Percentiles rank a stretch among this genome's conserved stretches.
Evolutionary conservation across 441 rosid species (phyloP).

Genomic region (Bocquillonia castaneifolia): DNA sequence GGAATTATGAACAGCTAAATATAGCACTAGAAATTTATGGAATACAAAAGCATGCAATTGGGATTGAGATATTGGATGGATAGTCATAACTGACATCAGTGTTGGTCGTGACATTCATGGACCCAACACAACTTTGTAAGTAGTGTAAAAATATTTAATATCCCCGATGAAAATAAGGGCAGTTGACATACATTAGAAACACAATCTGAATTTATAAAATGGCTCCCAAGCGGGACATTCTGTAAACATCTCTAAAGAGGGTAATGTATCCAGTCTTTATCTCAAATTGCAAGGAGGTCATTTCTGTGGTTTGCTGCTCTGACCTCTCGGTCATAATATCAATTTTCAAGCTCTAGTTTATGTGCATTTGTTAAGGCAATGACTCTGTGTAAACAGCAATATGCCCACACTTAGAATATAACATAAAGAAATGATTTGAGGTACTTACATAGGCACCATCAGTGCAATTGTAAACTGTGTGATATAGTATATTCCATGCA

Average conservation of each 20-base stretch:
- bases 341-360: not conserved
- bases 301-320: not conserved
- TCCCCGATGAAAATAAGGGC: no score
- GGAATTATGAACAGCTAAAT: not conserved
- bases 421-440: not conserved
- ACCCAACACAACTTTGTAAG: not conserved
- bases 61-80: not conserved
- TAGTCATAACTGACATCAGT: not conserved
- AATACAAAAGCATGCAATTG: not conserved
- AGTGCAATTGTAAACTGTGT: constrained; percentile 63
- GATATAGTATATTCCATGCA: constrained; percentile 56
- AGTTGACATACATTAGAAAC: not conserved
- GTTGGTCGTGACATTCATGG: not conserved
- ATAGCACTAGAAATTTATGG: not conserved
- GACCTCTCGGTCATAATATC: not conserved
- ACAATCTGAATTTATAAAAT: not conserved
- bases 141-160: no score
- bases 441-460: constrained; percentile 59
- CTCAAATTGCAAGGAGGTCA: not conserved
- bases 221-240: not conserved
- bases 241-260: not conserved
- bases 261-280: not conserved
- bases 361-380: constrained; percentile 1
- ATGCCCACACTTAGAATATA: not conserved
- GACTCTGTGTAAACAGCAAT: not conserved